These are phyloP conservation scores for Triticum turgidum DNA, from an alignment of 176 grass and related monocot species.

Conservation along the genomic window DNA sequence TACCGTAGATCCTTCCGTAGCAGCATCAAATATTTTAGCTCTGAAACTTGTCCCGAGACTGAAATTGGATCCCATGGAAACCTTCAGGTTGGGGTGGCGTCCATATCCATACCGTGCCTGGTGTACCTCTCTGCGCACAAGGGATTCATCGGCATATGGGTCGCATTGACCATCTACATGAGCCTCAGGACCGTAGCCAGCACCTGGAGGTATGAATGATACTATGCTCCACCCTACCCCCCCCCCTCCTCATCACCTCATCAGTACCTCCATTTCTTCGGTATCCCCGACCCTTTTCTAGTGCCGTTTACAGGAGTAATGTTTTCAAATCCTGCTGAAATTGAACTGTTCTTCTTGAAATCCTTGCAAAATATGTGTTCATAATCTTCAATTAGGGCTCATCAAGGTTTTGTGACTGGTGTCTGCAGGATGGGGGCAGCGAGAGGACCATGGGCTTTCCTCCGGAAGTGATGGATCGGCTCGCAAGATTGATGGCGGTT, in stretches of 20 bases:
- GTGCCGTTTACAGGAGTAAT: background rate
- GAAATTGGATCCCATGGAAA: background rate
- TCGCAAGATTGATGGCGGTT: slow-evolving; percentile 5
- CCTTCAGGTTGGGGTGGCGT: slow-evolving; percentile 81
- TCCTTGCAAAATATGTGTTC: background rate
- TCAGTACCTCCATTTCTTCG: slow-evolving; percentile 11
- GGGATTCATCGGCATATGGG: slow-evolving; percentile 91
- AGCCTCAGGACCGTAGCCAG: slow-evolving; percentile 83
- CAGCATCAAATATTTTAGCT: background rate
- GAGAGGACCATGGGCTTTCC: slow-evolving; percentile 77
- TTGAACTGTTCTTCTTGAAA: background rate
- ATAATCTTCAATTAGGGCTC: background rate
- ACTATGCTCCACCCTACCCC: slow-evolving; percentile 14
- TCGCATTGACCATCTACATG: slow-evolving; percentile 98
- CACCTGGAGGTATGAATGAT: slow-evolving; percentile 78
- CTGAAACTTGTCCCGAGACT: slow-evolving; percentile 14
- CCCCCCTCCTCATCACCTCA: background rate
- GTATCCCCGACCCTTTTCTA: background rate
- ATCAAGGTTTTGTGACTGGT: background rate
- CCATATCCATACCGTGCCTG: slow-evolving; percentile 66
- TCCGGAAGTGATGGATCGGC: slow-evolving; percentile 47
- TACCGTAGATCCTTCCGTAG: slow-evolving; percentile 40
- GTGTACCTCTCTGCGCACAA: slow-evolving; percentile 68
- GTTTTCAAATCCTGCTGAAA: background rate
- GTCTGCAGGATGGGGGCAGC: slow-evolving; percentile 73